A percentile compares a stretch with the other conserved stretches of the same genome.
These are phyloP conservation scores for Tulasnella sp. DNA, from an alignment of 768 basidiomycete genomes.

Conservation along the genomic window DNA sequence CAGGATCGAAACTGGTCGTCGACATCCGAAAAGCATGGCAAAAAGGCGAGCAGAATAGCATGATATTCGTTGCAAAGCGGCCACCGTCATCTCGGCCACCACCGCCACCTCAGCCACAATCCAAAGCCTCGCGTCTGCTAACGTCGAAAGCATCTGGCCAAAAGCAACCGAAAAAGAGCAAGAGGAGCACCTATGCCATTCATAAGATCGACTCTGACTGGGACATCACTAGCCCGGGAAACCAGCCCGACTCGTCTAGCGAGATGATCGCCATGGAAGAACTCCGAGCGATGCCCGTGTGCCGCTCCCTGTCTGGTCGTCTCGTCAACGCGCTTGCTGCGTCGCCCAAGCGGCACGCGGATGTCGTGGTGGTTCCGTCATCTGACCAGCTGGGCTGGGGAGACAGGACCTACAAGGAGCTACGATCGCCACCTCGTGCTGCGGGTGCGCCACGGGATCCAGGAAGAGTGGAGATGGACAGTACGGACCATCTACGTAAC, in stretches of 20 bases:
- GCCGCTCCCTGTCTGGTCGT: neutral
- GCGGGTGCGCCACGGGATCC: neutral
- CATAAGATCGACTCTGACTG: neutral
- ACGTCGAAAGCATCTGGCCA: neutral
- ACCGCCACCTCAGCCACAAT: neutral
- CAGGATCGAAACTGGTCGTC: slow-evolving; percentile 5
- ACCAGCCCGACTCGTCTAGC: neutral
- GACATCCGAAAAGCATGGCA: slow-evolving; percentile 17
- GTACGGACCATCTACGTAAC: slow-evolving; percentile 3
- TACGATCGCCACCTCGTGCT: neutral
- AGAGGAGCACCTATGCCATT: neutral
- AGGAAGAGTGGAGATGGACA: neutral
- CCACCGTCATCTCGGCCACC: neutral
- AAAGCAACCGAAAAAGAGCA: neutral
- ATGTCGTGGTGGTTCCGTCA: neutral
- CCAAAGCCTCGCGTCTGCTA: neutral
- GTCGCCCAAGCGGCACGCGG: neutral
- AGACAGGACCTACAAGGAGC: neutral
- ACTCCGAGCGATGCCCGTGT: neutral
- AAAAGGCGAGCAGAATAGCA: neutral
- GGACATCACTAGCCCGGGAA: neutral
- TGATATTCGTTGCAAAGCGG: neutral
- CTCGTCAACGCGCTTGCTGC: neutral
- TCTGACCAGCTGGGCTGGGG: neutral
- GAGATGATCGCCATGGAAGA: neutral